Evolutionary conservation across 129 eudicot species (phyloP).

Genomic region (Escallonia rubra): DNA sequence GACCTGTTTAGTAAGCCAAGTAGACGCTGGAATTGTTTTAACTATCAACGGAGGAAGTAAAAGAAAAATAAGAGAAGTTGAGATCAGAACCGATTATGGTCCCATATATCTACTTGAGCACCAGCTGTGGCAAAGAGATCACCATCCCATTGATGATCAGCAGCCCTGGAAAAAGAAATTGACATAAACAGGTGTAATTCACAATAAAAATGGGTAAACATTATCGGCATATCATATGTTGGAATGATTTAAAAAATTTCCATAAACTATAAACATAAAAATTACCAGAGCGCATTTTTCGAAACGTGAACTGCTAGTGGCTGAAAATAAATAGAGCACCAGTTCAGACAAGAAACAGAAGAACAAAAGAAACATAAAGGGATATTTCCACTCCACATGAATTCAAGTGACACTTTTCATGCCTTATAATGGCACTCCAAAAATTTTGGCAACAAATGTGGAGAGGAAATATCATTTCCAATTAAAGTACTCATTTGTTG

Average conservation of each 20-base stretch:
- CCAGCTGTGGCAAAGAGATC: constrained; percentile 89
- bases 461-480: no score
- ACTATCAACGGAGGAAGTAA: neutral
- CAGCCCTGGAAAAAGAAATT: constrained; percentile 47
- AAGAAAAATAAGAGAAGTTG: neutral
- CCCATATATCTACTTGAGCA: constrained; percentile 95
- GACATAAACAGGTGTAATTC: neutral
- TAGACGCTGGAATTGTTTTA: neutral
- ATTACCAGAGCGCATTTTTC: constrained; percentile 74
- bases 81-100: constrained; percentile 70
- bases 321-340: constrained; percentile 40
- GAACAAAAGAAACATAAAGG: neutral
- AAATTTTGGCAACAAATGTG: no score
- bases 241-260: no score
- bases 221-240: neutral
- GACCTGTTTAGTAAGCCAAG: constrained; percentile 46
- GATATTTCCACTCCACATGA: no score
- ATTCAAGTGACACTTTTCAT: no score
- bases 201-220: no score
- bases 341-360: constrained; percentile 10
- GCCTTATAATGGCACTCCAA: no score
- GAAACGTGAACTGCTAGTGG: constrained; percentile 62
- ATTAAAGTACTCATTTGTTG: no score
- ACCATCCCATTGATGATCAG: constrained; percentile 93
- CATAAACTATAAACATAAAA: constrained; percentile 3